Conservation (phyloP, 1,284 basidiomycete genomes). For the Filobasidium uniguttulatum region DNA sequence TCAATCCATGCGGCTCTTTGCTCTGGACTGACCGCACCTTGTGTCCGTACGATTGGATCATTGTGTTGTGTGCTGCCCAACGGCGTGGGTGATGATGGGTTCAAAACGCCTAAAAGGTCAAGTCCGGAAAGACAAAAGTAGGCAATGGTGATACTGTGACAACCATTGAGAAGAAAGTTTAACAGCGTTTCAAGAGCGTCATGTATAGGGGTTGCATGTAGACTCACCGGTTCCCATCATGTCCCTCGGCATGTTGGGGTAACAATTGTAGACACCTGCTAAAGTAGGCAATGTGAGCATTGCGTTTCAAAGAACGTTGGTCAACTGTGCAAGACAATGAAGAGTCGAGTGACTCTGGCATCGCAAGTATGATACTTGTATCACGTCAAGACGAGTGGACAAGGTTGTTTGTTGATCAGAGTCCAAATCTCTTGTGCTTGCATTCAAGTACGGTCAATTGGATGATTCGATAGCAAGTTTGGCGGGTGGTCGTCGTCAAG, state of each 20-base stretch:
- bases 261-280: conserved; percentile 28
- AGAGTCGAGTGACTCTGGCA: background rate
- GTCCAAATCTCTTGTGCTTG: background rate
- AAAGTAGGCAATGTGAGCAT: conserved; percentile 34
- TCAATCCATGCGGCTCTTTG: conserved; percentile 46
- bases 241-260: conserved; percentile 26
- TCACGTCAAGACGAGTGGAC: too few relatives aligned
- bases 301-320: conserved; percentile 33
- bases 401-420: too few relatives aligned
- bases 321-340: background rate
- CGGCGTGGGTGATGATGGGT: background rate
- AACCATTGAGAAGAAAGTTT: background rate
- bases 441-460: background rate
- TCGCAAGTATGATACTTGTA: too few relatives aligned
- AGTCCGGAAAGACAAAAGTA: conserved; percentile 72
- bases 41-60: too few relatives aligned
- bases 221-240: conserved; percentile 33
- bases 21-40: too few relatives aligned
- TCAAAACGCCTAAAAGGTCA: conserved; percentile 52
- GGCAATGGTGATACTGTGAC: conserved; percentile 54
- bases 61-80: too few relatives aligned
- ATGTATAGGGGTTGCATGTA: too few relatives aligned
- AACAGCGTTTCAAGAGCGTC: too few relatives aligned
- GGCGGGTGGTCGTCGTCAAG: too few relatives aligned
- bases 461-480: too few relatives aligned